Conservation (phyloP, 176 grass and related monocot genomes). For the sorghum (Sorghum bicolor) region DNA sequence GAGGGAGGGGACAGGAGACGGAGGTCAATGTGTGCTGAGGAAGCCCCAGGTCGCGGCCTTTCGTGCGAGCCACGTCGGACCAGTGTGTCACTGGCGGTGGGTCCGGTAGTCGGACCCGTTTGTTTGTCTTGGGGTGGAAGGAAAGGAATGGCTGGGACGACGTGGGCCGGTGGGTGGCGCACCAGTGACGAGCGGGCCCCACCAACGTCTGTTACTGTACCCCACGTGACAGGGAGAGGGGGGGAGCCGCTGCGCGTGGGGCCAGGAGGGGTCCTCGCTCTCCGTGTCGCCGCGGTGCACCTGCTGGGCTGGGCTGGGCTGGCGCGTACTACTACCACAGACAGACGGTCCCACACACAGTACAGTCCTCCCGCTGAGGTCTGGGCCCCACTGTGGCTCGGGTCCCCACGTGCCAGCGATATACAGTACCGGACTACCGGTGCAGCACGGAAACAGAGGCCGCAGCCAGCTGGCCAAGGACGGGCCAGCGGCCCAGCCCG, state of each 20-base stretch:
- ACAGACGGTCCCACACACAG: too few species aligned
- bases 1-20: neutral
- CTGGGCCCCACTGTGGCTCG: neutral
- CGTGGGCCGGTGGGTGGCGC: too few species aligned
- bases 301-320: too few species aligned
- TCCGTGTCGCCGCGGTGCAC: neutral
- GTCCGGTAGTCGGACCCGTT: too few species aligned
- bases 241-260: too few species aligned
- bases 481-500: neutral
- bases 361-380: too few species aligned
- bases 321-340: too few species aligned
- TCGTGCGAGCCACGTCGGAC: neutral
- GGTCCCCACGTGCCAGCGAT: neutral
- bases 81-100: neutral
- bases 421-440: too few species aligned
- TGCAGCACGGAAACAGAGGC: neutral
- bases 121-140: slow-evolving; percentile 14
- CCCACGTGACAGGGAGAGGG: neutral
- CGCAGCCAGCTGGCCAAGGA: neutral
- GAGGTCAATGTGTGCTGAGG: neutral
- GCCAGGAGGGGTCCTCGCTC: neutral
- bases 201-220: fast-evolving
- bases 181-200: neutral
- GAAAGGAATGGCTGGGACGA: neutral
- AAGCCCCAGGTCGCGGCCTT: neutral